These are phyloP conservation scores for Elongisporangium anandrum DNA, from an alignment of 352 stramenopile genomes.

Conservation along the genomic window DNA sequence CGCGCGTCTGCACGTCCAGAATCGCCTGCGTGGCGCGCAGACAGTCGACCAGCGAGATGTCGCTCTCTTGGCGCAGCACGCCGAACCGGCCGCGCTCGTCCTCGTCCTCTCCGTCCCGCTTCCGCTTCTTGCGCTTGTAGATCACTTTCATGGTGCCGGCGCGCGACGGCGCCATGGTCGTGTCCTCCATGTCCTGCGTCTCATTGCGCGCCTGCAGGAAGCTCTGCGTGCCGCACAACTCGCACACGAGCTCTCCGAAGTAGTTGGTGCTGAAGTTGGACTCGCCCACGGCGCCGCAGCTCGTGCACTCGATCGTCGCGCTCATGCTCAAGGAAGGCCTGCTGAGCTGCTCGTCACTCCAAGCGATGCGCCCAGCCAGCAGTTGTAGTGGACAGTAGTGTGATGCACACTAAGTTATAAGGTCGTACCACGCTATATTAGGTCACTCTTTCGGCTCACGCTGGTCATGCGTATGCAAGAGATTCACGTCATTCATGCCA, in stretches of 20 bases:
- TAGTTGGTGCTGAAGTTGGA: conserved; percentile 81
- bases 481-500: too few relatives aligned
- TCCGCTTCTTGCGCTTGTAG: conserved; percentile 34
- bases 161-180: conserved; percentile 35
- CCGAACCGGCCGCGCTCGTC: neutral
- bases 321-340: conserved; percentile 6
- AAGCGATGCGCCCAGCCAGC: neutral
- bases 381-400: neutral
- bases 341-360: neutral
- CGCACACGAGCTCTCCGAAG: conserved; percentile 81
- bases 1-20: conserved; percentile 41
- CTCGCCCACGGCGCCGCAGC: conserved; percentile 69
- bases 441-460: too few relatives aligned
- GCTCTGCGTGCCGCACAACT: conserved; percentile 82
- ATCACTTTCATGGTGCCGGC: conserved; percentile 25
- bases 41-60: conserved; percentile 48
- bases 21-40: conserved; percentile 60
- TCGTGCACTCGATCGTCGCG: conserved; percentile 69
- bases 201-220: conserved; percentile 79
- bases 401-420: neutral
- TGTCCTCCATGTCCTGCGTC: conserved; percentile 78
- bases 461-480: neutral
- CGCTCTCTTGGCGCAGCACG: neutral
- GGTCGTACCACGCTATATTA: too few relatives aligned
- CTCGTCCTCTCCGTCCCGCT: conserved; percentile 10